Conservation (phyloP, 2,329 filamentous ascomycete genomes). For the Pestalotiopsis fici region DNA sequence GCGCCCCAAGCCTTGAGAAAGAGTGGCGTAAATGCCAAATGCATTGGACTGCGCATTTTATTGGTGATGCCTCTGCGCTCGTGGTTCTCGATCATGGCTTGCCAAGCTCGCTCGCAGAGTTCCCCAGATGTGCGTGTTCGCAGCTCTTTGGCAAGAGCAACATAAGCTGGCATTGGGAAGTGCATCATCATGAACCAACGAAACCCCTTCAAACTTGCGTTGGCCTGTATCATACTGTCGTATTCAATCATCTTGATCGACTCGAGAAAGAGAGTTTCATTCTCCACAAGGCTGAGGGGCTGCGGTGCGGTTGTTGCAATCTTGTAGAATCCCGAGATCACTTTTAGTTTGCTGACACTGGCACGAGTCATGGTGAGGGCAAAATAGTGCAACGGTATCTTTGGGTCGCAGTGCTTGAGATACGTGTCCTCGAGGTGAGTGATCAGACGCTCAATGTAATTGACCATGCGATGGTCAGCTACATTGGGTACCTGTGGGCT, state of each 20-base stretch:
- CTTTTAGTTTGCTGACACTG: constrained; percentile 57
- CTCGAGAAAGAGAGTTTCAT: constrained; percentile 53
- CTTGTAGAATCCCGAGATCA: constrained; percentile 54
- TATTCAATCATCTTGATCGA: constrained; percentile 61
- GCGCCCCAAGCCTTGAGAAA: constrained; percentile 67
- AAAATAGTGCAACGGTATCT: constrained; percentile 61
- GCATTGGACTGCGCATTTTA: constrained; percentile 55
- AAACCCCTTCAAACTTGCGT: constrained; percentile 52
- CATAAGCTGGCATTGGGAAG: constrained; percentile 63
- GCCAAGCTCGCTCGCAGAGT: constrained; percentile 60
- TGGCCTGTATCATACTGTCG: constrained; percentile 56
- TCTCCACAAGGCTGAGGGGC: constrained; percentile 44
- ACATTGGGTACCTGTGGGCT: constrained; percentile 47
- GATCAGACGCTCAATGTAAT: constrained; percentile 54
- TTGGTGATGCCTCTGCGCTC: constrained; percentile 50
- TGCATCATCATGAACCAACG: constrained; percentile 61
- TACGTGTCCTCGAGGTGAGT: constrained; percentile 58
- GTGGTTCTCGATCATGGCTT: constrained; percentile 56
- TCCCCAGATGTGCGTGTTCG: constrained; percentile 53
- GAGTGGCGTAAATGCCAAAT: constrained; percentile 56
- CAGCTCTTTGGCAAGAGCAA: constrained; percentile 59
- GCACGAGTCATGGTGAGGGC: constrained; percentile 59
- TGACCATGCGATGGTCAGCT: constrained; percentile 49
- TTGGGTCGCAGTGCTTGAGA: constrained; percentile 56
- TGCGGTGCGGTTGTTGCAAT: constrained; percentile 40